Evolutionary conservation across 2,329 filamentous ascomycete species (phyloP).

Genomic region (Lasiodiplodia sp.): DNA sequence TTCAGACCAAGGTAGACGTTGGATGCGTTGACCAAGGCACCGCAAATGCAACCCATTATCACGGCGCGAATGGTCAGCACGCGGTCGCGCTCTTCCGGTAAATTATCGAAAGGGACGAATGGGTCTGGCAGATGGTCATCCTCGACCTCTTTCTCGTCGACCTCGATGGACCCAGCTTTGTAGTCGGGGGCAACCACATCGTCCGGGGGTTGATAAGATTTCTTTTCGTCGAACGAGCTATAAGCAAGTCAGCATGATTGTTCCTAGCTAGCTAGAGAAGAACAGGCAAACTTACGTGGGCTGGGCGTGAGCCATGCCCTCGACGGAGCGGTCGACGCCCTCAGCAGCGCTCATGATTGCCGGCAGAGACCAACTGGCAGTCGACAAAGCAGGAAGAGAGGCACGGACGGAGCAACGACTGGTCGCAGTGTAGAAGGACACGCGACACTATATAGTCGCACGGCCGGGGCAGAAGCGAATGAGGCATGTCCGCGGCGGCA

Average conservation of each 20-base stretch:
- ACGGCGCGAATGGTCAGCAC: conserved; percentile 65
- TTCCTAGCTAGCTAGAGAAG: neutral
- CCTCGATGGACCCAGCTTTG: conserved; percentile 36
- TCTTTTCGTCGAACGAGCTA: conserved; percentile 41
- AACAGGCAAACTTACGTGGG: neutral
- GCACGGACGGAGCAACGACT: neutral
- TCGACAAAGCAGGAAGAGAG: neutral
- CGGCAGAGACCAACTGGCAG: neutral
- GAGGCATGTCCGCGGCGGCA: no score
- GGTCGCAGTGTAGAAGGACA: neutral
- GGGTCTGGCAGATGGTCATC: conserved; percentile 44
- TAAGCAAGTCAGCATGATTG: neutral
- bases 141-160: conserved; percentile 36
- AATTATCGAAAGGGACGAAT: conserved; percentile 52
- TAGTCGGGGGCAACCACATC: conserved; percentile 36
- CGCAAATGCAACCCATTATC: conserved; percentile 62
- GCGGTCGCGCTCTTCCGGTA: conserved; percentile 53
- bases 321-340: conserved; percentile 42
- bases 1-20: conserved; percentile 65
- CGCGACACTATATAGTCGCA: conserved; percentile 26
- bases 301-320: conserved; percentile 33
- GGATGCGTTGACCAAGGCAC: conserved; percentile 67
- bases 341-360: conserved; percentile 38
- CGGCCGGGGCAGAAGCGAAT: neutral
- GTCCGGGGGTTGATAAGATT: conserved; percentile 40